Conservation (phyloP, 2,329 filamentous ascomycete genomes). For the Tolypocladium endophyticum region DNA sequence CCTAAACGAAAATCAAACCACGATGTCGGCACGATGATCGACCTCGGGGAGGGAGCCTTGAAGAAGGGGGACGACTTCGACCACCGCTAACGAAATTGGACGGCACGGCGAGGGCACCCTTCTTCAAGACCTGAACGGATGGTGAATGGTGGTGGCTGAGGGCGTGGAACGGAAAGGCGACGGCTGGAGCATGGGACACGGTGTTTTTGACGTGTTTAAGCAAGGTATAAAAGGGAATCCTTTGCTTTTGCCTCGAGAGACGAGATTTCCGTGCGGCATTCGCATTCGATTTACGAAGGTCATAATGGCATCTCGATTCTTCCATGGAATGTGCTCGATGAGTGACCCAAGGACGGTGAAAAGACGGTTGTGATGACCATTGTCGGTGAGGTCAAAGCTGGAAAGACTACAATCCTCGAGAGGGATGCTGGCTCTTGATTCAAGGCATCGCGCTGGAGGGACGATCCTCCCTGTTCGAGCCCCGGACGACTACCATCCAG, state of each 20-base stretch:
- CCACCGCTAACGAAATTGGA: background rate
- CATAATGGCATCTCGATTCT: slow-evolving; percentile 25
- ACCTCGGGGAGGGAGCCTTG: background rate
- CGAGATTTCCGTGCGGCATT: slow-evolving; percentile 17
- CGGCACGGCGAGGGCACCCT: background rate
- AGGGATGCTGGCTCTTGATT: background rate
- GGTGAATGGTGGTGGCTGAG: background rate
- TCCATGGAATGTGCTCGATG: background rate
- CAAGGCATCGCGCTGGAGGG: background rate
- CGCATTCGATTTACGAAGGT: slow-evolving; percentile 17
- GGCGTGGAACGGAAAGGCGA: slow-evolving; percentile 7
- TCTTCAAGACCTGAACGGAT: background rate
- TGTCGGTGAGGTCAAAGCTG: background rate
- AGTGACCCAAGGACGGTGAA: slow-evolving; percentile 7
- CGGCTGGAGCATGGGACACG: slow-evolving; percentile 24
- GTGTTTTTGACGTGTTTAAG: slow-evolving; percentile 24
- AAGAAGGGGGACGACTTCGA: background rate
- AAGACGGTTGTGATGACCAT: background rate
- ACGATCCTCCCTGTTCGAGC: background rate
- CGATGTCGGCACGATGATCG: slow-evolving; percentile 3
- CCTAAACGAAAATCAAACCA: slow-evolving; percentile 2
- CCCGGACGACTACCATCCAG: background rate
- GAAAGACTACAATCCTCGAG: background rate
- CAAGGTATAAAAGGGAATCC: slow-evolving; percentile 16
- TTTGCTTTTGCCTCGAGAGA: slow-evolving; percentile 13